Conservation (phyloP, 495 filamentous ascomycete species). For the Lindgomyces ingoldianus region DNA sequence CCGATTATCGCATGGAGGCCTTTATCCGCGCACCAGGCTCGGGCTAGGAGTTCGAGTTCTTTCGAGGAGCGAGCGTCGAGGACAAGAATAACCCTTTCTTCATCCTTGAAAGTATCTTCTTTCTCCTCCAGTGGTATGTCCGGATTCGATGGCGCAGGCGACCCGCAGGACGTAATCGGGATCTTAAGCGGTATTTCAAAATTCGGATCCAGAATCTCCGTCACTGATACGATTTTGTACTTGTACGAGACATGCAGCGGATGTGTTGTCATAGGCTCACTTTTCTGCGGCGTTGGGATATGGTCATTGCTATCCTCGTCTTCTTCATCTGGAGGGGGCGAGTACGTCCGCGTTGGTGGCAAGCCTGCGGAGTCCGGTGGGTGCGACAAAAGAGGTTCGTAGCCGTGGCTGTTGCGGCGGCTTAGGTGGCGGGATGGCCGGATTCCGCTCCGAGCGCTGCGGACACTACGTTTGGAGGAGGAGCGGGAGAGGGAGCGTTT, state of each 20-base stretch:
- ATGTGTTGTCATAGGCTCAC: conserved; percentile 34
- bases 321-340: conserved; percentile 9
- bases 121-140: background rate
- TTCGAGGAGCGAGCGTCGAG: conserved; percentile 40
- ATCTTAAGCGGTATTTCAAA: no score
- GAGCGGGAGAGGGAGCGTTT: conserved; percentile 22
- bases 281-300: background rate
- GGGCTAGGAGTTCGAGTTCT: conserved; percentile 41
- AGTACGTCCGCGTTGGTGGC: conserved; percentile 12
- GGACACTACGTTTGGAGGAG: conserved; percentile 25
- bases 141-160: background rate
- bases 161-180: background rate
- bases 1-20: conserved; percentile 44
- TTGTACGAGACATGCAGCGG: conserved; percentile 42
- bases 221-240: conserved; percentile 35
- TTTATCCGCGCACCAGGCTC: conserved; percentile 45
- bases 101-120: background rate
- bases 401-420: conserved; percentile 32
- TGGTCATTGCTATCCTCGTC: background rate
- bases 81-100: conserved; percentile 31
- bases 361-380: conserved; percentile 22
- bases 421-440: conserved; percentile 4
- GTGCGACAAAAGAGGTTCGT: conserved; percentile 29
- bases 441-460: conserved; percentile 7
- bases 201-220: conserved; percentile 30